Conservation (phyloP, 2,329 filamentous ascomycete genomes). For the Chaetomium globosum region DNA sequence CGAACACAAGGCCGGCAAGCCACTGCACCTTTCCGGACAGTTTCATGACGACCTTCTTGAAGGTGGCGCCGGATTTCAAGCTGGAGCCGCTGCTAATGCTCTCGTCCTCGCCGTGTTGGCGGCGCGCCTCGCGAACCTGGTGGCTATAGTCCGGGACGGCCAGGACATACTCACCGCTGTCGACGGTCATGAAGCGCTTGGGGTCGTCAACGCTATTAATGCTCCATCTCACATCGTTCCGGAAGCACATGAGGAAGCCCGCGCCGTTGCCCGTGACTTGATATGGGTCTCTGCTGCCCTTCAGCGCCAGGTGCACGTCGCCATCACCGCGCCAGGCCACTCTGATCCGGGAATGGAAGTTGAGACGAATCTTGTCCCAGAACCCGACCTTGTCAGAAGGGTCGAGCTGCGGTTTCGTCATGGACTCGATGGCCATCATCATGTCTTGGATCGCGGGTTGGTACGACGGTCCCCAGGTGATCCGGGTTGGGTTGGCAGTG, state of each 20-base stretch:
- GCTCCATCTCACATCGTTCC: conserved; percentile 86
- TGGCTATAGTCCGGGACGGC: conserved; percentile 93
- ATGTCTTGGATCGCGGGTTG: conserved; percentile 98
- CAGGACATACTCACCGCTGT: conserved; percentile 92
- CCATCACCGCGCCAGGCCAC: conserved; percentile 94
- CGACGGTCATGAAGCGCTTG: conserved; percentile 90
- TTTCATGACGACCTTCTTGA: conserved; percentile 99
- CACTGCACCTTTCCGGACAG: conserved; percentile 94
- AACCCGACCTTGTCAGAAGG: conserved; percentile 93
- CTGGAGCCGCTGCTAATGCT: conserved; percentile 65
- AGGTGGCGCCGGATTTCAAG: conserved; percentile 73
- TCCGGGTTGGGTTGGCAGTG: conserved; percentile 84
- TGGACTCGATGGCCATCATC: conserved; percentile 99
- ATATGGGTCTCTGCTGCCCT: conserved; percentile 91
- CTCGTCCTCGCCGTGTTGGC: conserved; percentile 56
- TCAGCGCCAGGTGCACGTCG: conserved; percentile 89
- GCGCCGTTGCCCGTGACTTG: conserved; percentile 88
- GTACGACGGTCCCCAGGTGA: conserved; percentile 97
- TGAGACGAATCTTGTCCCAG: conserved; percentile 97
- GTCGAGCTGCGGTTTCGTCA: conserved; percentile 93
- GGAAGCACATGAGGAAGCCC: conserved; percentile 98
- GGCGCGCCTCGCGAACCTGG: conserved; percentile 70
- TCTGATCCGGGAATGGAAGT: conserved; percentile 87
- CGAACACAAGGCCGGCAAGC: conserved; percentile 89
- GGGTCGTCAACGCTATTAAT: conserved; percentile 85